A percentile compares a stretch with the other conserved stretches of the same genome.
phyloP scores from a whole-genome alignment of 805 yeast genomes.

The Kodamaea nitidulidarum region DNA sequence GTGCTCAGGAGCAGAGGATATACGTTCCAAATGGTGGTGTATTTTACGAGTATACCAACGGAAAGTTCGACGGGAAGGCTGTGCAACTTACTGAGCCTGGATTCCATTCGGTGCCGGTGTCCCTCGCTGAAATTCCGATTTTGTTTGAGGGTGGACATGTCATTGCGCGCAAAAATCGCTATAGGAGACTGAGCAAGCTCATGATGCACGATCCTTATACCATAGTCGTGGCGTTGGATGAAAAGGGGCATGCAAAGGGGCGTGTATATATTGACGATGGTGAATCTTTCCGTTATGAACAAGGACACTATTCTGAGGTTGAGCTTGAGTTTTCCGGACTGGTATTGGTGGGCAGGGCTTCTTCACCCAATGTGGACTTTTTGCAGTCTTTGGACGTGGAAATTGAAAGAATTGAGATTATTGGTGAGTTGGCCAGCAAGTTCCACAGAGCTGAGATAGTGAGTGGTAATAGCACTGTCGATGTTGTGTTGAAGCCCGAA shows the following conservation, averaged over 20 bases:
- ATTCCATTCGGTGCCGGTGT: conserved; percentile 34
- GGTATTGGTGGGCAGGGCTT: conserved; percentile 8
- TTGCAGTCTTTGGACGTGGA: conserved; percentile 29
- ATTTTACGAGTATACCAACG: conserved; percentile 54
- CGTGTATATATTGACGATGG: conserved; percentile 82
- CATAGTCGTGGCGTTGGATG: conserved; percentile 55
- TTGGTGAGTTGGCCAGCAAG: conserved; percentile 20
- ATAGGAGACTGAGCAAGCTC: conserved; percentile 73
- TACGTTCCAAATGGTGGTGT: conserved; percentile 52
- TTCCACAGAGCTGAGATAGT: conserved; percentile 23
- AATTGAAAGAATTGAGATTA: conserved; percentile 54
- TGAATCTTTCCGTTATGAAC: conserved; percentile 54
- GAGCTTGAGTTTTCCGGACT: conserved; percentile 25
- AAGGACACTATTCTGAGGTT: conserved; percentile 48
- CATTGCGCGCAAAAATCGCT: conserved; percentile 61
- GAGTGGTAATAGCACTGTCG: conserved; percentile 28
- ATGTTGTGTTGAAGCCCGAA: conserved; percentile 6
- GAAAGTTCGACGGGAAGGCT: conserved; percentile 13
- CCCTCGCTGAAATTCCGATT: conserved; percentile 64
- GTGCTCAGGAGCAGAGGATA: conserved; percentile 35
- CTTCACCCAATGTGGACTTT: conserved; percentile 7
- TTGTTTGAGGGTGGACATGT: conserved; percentile 77
- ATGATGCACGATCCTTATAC: conserved; percentile 83
- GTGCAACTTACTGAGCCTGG: conserved; percentile 33
- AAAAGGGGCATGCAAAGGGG: conserved; percentile 50